Conservation (phyloP, 2,329 filamentous ascomycete species). For the Cytospora mali region DNA sequence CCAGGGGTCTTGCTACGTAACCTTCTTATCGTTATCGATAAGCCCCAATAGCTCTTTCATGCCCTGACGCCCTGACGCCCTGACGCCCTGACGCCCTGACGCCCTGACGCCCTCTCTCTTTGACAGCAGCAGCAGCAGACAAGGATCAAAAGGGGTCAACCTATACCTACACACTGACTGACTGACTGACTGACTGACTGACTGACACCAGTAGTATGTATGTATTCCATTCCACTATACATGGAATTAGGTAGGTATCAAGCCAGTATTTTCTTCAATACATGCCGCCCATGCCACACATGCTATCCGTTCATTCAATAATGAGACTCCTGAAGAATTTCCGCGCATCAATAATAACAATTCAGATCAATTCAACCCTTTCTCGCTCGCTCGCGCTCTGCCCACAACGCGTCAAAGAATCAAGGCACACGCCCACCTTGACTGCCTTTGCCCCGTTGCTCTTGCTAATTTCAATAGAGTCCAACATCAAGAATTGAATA, state of each 20-base stretch:
- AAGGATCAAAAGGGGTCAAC: neutral
- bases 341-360: too few relatives aligned
- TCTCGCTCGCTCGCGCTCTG: conserved; percentile 1
- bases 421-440: neutral
- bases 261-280: conserved; percentile 6
- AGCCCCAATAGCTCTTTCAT: neutral
- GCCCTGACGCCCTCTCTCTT: too few relatives aligned
- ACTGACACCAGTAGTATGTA: neutral
- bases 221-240: conserved; percentile 1
- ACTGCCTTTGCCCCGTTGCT: neutral
- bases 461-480: conserved; percentile 12
- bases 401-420: conserved; percentile 13
- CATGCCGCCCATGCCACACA: conserved; percentile 10
- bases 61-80: too few relatives aligned
- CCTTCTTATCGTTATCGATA: conserved; percentile 23
- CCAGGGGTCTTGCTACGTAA: conserved; percentile 26
- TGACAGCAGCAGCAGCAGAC: neutral
- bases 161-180: neutral
- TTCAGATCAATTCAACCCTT: conserved; percentile 13
- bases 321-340: conserved; percentile 9
- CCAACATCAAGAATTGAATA: conserved; percentile 26
- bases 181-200: too few relatives aligned
- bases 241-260: conserved; percentile 19
- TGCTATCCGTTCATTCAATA: conserved; percentile 6
- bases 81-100: too few relatives aligned